phyloP scores from a whole-genome alignment of 352 stramenopile genomes.

The Thraustochytrium striatum region DNA sequence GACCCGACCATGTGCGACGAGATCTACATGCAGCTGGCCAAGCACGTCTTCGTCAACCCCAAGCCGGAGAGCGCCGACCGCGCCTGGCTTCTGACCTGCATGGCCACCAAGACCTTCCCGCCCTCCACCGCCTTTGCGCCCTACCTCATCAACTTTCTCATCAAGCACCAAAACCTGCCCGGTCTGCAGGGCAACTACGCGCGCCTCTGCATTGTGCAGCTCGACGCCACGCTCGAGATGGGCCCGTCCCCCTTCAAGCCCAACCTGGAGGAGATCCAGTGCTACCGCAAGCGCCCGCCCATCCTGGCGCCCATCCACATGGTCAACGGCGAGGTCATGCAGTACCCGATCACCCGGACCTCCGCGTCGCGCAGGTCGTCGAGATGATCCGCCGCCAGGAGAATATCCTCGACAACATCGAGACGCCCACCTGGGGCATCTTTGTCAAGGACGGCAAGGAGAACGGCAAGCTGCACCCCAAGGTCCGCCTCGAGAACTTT shows the following conservation, averaged over 20 bases:
- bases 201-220: constrained; percentile 78
- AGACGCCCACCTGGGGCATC: constrained; percentile 57
- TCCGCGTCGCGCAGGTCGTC: constrained; percentile 79
- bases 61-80: constrained; percentile 80
- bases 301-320: constrained; percentile 86
- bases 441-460: constrained; percentile 65
- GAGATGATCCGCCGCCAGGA: constrained; percentile 86
- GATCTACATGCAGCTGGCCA: constrained; percentile 86
- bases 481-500: constrained; percentile 50
- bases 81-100: constrained; percentile 85
- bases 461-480: constrained; percentile 68
- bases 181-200: constrained; percentile 74
- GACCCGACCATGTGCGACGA: constrained; percentile 79
- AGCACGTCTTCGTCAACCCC: constrained; percentile 84
- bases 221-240: constrained; percentile 79
- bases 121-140: constrained; percentile 76
- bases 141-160: constrained; percentile 82
- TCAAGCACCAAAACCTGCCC: constrained; percentile 63
- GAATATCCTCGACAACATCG: constrained; percentile 71
- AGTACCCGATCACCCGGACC: constrained; percentile 85
- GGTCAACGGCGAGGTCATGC: constrained; percentile 77
- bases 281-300: constrained; percentile 81
- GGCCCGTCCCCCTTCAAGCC: constrained; percentile 84
- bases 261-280: constrained; percentile 82
- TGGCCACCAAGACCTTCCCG: constrained; percentile 83